Evolutionary conservation across 495 filamentous ascomycete genomes (phyloP).

Genomic region (Penicillium paradoxum): DNA sequence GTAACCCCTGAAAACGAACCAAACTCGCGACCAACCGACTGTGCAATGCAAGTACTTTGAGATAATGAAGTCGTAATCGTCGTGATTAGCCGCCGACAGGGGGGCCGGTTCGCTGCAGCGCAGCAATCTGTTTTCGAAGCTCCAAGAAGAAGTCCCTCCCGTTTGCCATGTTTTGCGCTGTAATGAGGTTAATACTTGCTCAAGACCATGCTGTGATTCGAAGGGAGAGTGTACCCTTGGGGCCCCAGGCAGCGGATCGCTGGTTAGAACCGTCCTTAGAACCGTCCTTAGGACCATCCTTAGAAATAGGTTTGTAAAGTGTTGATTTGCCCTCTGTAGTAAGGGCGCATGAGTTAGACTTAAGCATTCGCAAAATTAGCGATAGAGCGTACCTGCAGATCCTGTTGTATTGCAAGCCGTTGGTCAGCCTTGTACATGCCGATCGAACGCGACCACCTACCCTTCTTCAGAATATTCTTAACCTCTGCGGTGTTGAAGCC

Average conservation of each 20-base stretch:
- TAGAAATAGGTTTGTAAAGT: constrained; percentile 37
- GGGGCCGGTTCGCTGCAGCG: constrained; percentile 36
- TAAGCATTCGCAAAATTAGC: neutral
- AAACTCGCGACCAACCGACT: constrained; percentile 15
- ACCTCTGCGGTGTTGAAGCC: constrained; percentile 46
- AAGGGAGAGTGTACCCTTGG: constrained; percentile 39
- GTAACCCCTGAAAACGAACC: constrained; percentile 24
- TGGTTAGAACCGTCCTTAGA: constrained; percentile 38
- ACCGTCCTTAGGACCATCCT: constrained; percentile 40
- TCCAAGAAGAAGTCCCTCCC: constrained; percentile 53
- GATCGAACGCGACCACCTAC: constrained; percentile 18
- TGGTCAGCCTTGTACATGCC: constrained; percentile 1
- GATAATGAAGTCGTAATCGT: constrained; percentile 6
- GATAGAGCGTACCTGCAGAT: constrained; percentile 22
- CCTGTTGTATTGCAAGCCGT: constrained; percentile 14
- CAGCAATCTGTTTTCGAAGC: constrained; percentile 46
- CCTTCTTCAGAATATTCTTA: constrained; percentile 39
- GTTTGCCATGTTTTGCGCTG: constrained; percentile 51
- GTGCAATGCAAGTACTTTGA: constrained; percentile 19
- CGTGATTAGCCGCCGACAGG: constrained; percentile 40
- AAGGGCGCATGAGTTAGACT: constrained; percentile 9
- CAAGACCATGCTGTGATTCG: neutral
- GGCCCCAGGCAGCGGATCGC: constrained; percentile 43
- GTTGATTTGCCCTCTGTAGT: constrained; percentile 28
- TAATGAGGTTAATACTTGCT: constrained; percentile 8